These are phyloP conservation scores for Spathaspora gorwiae DNA, from an alignment of 805 yeast genomes.

Conservation along the genomic window DNA sequence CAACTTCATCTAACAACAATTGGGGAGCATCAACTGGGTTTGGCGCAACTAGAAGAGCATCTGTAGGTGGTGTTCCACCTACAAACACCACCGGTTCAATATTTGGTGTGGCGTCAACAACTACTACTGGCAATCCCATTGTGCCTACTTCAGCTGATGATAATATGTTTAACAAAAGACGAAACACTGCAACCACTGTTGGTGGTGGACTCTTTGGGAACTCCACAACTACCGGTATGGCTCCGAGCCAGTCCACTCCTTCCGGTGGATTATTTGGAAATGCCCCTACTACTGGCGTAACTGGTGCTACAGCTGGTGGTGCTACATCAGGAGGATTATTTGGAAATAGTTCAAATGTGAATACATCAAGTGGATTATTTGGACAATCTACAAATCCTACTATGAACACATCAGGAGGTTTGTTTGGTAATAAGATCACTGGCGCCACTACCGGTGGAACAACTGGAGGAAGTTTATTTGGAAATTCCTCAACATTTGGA, in stretches of 20 bases:
- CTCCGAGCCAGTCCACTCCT: not conserved
- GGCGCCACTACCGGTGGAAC: not conserved
- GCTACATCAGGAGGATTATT: constrained; percentile 12
- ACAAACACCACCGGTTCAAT: constrained; percentile 25
- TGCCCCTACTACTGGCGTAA: constrained; percentile 15
- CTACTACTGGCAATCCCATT: not conserved
- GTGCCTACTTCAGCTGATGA: constrained; percentile 3
- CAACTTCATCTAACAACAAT: constrained; percentile 8
- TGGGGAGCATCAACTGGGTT: constrained; percentile 21
- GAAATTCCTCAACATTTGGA: constrained; percentile 10
- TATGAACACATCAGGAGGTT: constrained; percentile 5
- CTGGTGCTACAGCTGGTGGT: not conserved
- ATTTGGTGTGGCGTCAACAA: constrained; percentile 8
- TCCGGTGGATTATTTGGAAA: constrained; percentile 21
- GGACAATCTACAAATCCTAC: not conserved
- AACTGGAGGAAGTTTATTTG: constrained; percentile 16
- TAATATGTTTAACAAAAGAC: constrained; percentile 4
- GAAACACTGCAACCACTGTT: constrained; percentile 3
- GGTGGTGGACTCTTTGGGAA: constrained; percentile 18
- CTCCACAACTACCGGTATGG: constrained; percentile 1
- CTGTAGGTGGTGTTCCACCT: constrained; percentile 12
- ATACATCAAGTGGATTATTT: not conserved
- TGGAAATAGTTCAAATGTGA: constrained; percentile 10
- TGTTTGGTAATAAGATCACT: constrained; percentile 11
- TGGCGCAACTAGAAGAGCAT: constrained; percentile 12